These are phyloP conservation scores for Effrenium voratum DNA, from an alignment of 73 alveolate species.

Conservation along the genomic window DNA sequence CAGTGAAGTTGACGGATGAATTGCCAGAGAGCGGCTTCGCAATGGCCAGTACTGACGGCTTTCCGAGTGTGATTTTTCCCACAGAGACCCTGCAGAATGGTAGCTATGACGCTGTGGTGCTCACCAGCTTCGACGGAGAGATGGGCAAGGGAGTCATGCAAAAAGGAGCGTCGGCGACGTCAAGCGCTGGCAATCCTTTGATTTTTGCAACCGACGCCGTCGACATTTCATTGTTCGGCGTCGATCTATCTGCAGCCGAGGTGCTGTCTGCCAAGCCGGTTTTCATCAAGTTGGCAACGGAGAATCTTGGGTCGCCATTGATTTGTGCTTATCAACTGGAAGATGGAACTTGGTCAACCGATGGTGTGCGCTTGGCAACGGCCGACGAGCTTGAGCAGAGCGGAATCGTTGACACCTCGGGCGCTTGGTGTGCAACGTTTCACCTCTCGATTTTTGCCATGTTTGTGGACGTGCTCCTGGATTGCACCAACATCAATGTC, in stretches of 20 bases:
- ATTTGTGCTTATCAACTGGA: slow-evolving; percentile 49
- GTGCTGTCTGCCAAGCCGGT: slow-evolving; percentile 13
- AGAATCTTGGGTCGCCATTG: background rate
- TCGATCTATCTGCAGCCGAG: background rate
- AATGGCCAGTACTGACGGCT: background rate
- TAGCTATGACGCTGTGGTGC: background rate
- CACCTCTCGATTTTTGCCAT: slow-evolving; percentile 56
- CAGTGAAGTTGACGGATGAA: background rate
- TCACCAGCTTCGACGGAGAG: slow-evolving; percentile 19
- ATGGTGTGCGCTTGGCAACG: slow-evolving; percentile 58
- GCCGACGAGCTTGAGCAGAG: slow-evolving; percentile 16
- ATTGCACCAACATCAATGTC: slow-evolving; percentile 43
- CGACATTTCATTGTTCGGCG: background rate
- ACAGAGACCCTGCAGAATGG: too few relatives aligned
- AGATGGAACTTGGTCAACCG: slow-evolving; percentile 51
- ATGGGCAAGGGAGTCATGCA: background rate
- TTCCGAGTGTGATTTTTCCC: background rate
- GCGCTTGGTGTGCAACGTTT: slow-evolving; percentile 45
- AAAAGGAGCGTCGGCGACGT: background rate
- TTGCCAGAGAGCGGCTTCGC: background rate
- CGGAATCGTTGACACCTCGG: background rate
- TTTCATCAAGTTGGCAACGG: slow-evolving; percentile 17
- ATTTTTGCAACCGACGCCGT: background rate
- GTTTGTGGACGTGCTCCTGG: slow-evolving; percentile 29
- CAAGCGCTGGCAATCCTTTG: background rate